Base-by-base conservation (phyloP, 2,329 filamentous ascomycete genomes). In the Colletotrichum tabaci region DNA sequence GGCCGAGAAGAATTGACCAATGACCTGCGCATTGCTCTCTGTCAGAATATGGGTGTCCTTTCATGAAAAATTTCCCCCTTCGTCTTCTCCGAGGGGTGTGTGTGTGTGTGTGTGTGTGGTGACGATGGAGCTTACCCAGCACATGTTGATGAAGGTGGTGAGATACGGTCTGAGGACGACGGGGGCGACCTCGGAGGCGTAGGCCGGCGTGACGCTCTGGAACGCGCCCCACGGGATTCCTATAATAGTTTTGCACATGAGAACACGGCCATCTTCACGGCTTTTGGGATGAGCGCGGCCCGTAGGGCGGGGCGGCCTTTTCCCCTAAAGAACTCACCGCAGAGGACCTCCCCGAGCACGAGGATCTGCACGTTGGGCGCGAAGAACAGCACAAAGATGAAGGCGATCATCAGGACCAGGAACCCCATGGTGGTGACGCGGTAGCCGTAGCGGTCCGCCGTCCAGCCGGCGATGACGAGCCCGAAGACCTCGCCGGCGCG, bases 81-180 rank as follows among this genome's bases (percentile, higher is more conserved):
- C 26, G 26, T 26, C 26, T 26, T 26, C 26, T 26, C 26, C 26
- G 26, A 26, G 26, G 21, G 23, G 21, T 2, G 15, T 30, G 30
- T 23, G 49, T 13, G 15, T n/a, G n/a, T n/a, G 18, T 40, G 13
- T 42, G 18, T 12, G 4, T 26, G 49, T 30, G 49, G 9, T 6
- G 23, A 18, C 23, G 16, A 44, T 4, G 12, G 6, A 44, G 15
- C 62, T 23, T 26, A 74, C 86, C 85, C 87, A 89, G 74, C 87
- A 89, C 78, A 89, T 83, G 73, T 89, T 90, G 75, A 87, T 86
- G 64, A 86, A 88, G 0, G 85, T 87, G 0, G 87, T 89, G 3
- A 90, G 81, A 55, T 88, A 88, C 0, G 85, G 84, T 4, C 87
- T 81, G 2, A 89, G 82, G 2, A 84, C 84, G 56, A 82, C 77